Base-by-base conservation (phyloP, 768 basidiomycete genomes). In the Tricholoma flavovirens region DNA sequence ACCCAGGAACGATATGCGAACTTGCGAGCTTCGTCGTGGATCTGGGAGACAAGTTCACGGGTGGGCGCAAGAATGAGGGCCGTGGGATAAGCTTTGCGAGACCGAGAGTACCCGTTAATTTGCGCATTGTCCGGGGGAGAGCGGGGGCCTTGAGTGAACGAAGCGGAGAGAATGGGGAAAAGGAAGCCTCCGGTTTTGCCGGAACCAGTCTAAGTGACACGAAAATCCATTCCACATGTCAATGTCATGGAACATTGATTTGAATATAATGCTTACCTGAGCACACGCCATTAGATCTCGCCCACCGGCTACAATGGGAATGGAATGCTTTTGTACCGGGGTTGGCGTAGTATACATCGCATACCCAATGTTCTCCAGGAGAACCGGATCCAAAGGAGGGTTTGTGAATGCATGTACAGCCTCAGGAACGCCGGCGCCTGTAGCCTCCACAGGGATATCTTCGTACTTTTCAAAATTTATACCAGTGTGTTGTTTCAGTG, bases 391-490 rank as follows among this genome's bases (percentile, higher is more conserved):
- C 65, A 99, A 77, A 59, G 93, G 95, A 46, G 94, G 88, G 65
- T 78, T 83, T 57, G 88, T 88, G 76, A 99, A 99, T 38, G 84
- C 81, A 60, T 71, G 82, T 66, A 98, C 83, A 45, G 97, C 94
- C 40, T 98, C 96, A 59, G 97, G 97, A n/a, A 98, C 96, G 64
- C 88, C 90, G 58, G 87, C 86, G 63, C 97, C 97, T 49, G 96
- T 98, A 33, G 95, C 96, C 75, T 98, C 97, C 63, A 99, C 95
- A 60, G 97, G 97, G 68, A 99, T 99, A 70, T 98, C 96, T 73
- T 97, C 97, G 66, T 98, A 99, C 74, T 97, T 97, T 77, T 99
- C 97, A 68, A 99, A 99, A 77, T 99, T 99, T 77, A 99, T 98
- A 60, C 97, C 97, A 43, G 95, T 96, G 69, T 93, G 87, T 71